Evolutionary conservation across 805 yeast species (phyloP).

Genomic region (Cyberlindnera galapagoensis): DNA sequence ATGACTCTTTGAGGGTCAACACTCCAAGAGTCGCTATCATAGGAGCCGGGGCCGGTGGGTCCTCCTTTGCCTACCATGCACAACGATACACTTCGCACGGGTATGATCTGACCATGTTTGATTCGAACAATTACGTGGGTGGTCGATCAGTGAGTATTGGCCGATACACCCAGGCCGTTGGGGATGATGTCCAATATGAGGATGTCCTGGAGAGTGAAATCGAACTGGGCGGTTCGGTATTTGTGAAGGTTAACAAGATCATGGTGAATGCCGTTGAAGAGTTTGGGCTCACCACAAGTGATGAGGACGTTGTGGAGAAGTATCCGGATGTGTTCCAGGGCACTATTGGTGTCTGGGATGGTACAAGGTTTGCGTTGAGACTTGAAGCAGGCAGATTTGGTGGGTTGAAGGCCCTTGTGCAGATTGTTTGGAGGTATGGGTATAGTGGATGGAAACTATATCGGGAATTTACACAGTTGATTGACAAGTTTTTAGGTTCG

Average conservation of each 20-base stretch:
- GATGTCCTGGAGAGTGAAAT: conserved; percentile 12
- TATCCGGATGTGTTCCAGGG: conserved; percentile 11
- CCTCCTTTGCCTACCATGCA: conserved; percentile 40
- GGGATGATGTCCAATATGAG: conserved; percentile 18
- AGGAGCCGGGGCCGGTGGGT: conserved; percentile 50
- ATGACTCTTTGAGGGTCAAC: too few species aligned
- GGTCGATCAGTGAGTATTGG: conserved; percentile 38
- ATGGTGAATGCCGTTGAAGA: conserved; percentile 30
- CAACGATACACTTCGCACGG: conserved; percentile 29
- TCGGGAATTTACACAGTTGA: conserved; percentile 12
- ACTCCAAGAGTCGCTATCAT: conserved; percentile 32
- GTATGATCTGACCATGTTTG: conserved; percentile 37
- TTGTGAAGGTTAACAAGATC: conserved; percentile 34
- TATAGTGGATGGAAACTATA: conserved; percentile 21
- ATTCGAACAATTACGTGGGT: conserved; percentile 33
- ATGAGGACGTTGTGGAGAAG: conserved; percentile 3
- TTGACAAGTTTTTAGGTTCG: conserved; percentile 26
- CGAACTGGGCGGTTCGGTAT: conserved; percentile 43
- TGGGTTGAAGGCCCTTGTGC: conserved; percentile 6
- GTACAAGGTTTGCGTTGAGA: conserved; percentile 21
- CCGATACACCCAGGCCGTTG: conserved; percentile 3
- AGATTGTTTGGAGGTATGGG: conserved; percentile 28
- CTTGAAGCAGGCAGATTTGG: conserved; percentile 1
- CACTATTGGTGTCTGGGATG: conserved; percentile 33
- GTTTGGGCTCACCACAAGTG: conserved; percentile 27